These are phyloP conservation scores for Maudiozyma serrabonitensis DNA, from an alignment of 805 yeast species.

Conservation along the genomic window DNA sequence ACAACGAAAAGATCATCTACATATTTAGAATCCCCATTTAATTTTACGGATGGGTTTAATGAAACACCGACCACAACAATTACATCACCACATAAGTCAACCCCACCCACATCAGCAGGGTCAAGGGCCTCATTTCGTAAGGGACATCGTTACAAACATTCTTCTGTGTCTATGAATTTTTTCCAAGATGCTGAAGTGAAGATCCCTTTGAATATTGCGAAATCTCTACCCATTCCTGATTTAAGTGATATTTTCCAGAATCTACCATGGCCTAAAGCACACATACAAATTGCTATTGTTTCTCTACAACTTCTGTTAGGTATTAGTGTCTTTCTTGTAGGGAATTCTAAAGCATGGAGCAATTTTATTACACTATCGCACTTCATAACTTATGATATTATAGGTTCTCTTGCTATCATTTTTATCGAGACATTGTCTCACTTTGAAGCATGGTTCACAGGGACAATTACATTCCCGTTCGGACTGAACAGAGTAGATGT, in stretches of 20 bases:
- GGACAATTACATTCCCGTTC: slow-evolving; percentile 80
- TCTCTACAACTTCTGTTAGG: slow-evolving; percentile 47
- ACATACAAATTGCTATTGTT: slow-evolving; percentile 50
- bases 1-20: slow-evolving; percentile 14
- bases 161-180: slow-evolving; percentile 91
- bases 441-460: slow-evolving; percentile 82
- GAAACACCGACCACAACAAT: slow-evolving; percentile 8
- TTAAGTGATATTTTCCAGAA: slow-evolving; percentile 52
- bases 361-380: slow-evolving; percentile 76
- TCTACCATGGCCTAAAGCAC: slow-evolving; percentile 45
- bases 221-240: slow-evolving; percentile 38
- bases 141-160: slow-evolving; percentile 92
- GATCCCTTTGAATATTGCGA: slow-evolving; percentile 72
- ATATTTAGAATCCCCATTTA: slow-evolving; percentile 22
- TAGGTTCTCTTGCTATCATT: slow-evolving; percentile 62
- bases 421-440: slow-evolving; percentile 76
- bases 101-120: slow-evolving; percentile 15
- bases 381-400: slow-evolving; percentile 74
- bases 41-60: slow-evolving; percentile 12
- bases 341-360: slow-evolving; percentile 46
- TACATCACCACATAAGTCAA: slow-evolving; percentile 6
- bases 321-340: slow-evolving; percentile 46
- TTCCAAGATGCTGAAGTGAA: slow-evolving; percentile 84
- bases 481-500: slow-evolving; percentile 91
- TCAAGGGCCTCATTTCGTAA: slow-evolving; percentile 64